Base-by-base conservation (phyloP, 345 rosid species). In the Syzygium aqueum region DNA sequence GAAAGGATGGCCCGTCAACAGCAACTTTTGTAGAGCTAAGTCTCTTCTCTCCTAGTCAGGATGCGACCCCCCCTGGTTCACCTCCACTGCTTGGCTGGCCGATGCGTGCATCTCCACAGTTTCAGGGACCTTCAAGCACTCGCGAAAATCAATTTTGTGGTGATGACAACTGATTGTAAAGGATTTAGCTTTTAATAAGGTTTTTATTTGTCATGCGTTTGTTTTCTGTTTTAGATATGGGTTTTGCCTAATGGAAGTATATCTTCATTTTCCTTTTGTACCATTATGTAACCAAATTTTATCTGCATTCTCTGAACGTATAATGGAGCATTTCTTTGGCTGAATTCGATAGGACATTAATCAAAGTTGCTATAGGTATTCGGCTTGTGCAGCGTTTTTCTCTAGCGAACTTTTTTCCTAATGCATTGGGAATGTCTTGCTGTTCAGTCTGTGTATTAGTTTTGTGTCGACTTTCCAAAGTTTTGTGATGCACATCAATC, bases 111-210 rank as follows among this genome's bases (percentile, higher is more conserved):
- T 90, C 87, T 9, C 54, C 73, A 77, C 93, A 88, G 85, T 89
- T 77, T 86, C 61, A 77, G 59, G 94, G 88, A 90, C 91, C 89
- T 85, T 65, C 51, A 89, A 89, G 86, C 57, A 89, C 89, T 87
- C 65, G 77, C 88, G 93, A 88, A 91, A 92, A 91, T 89, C 96
- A 94, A 93, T 95, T 95, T 94, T 95, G 96, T 93, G 98, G 90
- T 89, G 92, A 83, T 87, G 90, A 67, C 87, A 88, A 93, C 94
- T 93, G 94, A 93, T 93, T 95, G 96, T 95, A 95, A 94, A 95
- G 94, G 91, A 91, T 87, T 88, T 94, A 94, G 95, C 89, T 84
- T 90, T 89, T 86, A 92, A 92, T 92, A 92, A 95, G 91, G 90
- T 91, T 91, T 89, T 90, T 90, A 67, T 61, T 92, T 90, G 89